Evolutionary conservation across 2,329 filamentous ascomycete genomes (phyloP).

Genomic region (Dichotomopilus funicola): DNA sequence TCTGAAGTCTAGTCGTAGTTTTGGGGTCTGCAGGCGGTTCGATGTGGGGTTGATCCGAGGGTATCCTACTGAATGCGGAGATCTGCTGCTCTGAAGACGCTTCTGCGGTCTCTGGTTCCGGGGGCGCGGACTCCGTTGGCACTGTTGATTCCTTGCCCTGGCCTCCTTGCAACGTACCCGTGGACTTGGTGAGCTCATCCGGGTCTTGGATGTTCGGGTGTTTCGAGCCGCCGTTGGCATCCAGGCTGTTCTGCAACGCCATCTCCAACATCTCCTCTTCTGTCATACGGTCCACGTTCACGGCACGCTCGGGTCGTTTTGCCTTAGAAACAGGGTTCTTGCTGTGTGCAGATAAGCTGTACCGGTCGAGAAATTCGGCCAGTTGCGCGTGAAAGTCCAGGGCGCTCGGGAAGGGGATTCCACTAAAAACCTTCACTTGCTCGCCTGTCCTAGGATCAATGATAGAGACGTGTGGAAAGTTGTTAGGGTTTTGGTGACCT

Average conservation of each 20-base stretch:
- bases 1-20: conserved; percentile 82
- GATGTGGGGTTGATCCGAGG: conserved; percentile 62
- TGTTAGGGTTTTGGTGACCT: conserved; percentile 70
- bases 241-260: conserved; percentile 83
- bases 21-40: conserved; percentile 69
- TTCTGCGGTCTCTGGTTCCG: conserved; percentile 28
- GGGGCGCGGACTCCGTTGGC: conserved; percentile 30
- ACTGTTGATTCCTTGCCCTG: conserved; percentile 21
- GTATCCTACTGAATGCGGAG: conserved; percentile 62
- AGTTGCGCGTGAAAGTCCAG: conserved; percentile 84
- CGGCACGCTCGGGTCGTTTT: conserved; percentile 55
- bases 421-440: conserved; percentile 94
- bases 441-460: conserved; percentile 93
- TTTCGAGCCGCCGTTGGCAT: conserved; percentile 40
- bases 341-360: conserved; percentile 78
- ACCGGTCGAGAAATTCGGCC: conserved; percentile 93
- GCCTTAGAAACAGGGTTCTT: conserved; percentile 89
- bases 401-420: conserved; percentile 67
- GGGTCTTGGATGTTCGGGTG: conserved; percentile 64
- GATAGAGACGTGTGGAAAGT: conserved; percentile 93
- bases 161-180: conserved; percentile 23
- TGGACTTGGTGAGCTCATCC: conserved; percentile 74
- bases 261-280: conserved; percentile 97
- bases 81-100: conserved; percentile 26
- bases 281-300: conserved; percentile 81